These are phyloP conservation scores for Blastomyces emzantsi DNA, from an alignment of 2,329 filamentous ascomycete species.

Conservation along the genomic window DNA sequence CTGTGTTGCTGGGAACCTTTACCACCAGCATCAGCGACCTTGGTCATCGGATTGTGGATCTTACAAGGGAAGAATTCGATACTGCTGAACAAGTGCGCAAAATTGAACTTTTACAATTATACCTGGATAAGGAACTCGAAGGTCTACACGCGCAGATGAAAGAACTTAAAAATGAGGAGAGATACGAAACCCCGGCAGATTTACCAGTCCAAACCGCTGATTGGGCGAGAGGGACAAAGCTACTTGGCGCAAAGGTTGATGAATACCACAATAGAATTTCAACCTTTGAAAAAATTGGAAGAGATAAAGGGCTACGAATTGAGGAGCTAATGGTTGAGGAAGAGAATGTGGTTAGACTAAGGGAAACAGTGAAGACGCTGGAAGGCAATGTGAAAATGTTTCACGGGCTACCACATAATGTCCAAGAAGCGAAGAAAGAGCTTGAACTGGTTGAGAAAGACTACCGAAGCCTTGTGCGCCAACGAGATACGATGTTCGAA, in stretches of 20 bases:
- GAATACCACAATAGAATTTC: conserved; percentile 54
- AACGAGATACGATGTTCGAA: conserved; percentile 68
- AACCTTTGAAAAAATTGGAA: conserved; percentile 29
- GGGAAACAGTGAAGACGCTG: conserved; percentile 55
- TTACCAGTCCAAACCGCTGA: conserved; percentile 65
- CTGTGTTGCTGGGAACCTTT: conserved; percentile 44
- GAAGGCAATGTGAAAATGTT: conserved; percentile 59
- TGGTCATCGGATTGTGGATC: conserved; percentile 45
- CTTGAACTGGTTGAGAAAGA: conserved; percentile 59
- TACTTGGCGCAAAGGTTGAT: conserved; percentile 55
- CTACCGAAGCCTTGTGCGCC: conserved; percentile 51
- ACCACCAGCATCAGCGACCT: conserved; percentile 44
- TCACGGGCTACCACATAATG: conserved; percentile 62
- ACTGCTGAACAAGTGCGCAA: conserved; percentile 48
- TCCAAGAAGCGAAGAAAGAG: conserved; percentile 58
- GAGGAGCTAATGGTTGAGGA: conserved; percentile 52
- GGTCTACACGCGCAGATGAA: conserved; percentile 24
- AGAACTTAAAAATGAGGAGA: conserved; percentile 25
- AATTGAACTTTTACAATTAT: conserved; percentile 47
- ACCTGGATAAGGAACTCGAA: conserved; percentile 46
- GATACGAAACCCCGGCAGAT: conserved; percentile 48
- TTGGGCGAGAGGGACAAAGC: conserved; percentile 60
- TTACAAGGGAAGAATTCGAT: conserved; percentile 47
- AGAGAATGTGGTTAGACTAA: conserved; percentile 48
- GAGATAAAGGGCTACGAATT: conserved; percentile 26